Evolutionary conservation across 352 stramenopile genomes (phyloP).

Genomic region (Pythium volutum): DNA sequence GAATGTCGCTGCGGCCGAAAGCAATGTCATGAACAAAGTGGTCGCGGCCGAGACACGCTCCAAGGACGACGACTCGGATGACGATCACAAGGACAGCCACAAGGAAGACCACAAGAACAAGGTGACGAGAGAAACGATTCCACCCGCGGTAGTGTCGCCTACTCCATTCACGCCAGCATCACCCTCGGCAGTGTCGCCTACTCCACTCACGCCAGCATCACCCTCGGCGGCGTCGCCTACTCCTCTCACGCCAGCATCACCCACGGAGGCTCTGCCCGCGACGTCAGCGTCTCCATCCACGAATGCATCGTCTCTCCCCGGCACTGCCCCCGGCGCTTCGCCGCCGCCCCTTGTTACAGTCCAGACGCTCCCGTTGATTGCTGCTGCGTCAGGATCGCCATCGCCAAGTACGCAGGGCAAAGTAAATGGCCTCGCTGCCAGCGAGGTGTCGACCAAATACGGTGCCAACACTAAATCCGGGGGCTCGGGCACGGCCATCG

Average conservation of each 20-base stretch:
- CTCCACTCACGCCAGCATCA: too few species aligned
- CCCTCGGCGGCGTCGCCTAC: too few species aligned
- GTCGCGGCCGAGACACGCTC: background rate
- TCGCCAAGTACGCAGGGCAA: background rate
- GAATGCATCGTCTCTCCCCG: background rate
- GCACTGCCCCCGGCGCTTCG: background rate
- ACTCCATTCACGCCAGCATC: too few species aligned
- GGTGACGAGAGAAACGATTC: background rate
- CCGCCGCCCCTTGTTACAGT: background rate
- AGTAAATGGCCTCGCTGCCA: background rate
- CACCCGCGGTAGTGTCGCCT: too few species aligned
- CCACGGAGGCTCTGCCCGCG: too few species aligned
- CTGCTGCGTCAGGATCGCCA: background rate
- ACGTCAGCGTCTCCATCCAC: too few species aligned
- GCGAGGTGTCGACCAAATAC: background rate
- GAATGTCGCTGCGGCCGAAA: background rate
- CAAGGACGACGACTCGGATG: background rate
- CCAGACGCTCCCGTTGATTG: too few species aligned
- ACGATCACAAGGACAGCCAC: background rate
- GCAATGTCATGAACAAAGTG: conserved; percentile 13
- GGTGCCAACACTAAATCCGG: background rate
- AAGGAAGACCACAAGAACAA: too few species aligned
- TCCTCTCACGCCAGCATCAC: too few species aligned
- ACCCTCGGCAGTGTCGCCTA: too few species aligned
- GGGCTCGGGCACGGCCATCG: background rate